Conservation (phyloP, 192 early-diverging fungal genomes). For the Jimgerdemannia lactiflua region DNA sequence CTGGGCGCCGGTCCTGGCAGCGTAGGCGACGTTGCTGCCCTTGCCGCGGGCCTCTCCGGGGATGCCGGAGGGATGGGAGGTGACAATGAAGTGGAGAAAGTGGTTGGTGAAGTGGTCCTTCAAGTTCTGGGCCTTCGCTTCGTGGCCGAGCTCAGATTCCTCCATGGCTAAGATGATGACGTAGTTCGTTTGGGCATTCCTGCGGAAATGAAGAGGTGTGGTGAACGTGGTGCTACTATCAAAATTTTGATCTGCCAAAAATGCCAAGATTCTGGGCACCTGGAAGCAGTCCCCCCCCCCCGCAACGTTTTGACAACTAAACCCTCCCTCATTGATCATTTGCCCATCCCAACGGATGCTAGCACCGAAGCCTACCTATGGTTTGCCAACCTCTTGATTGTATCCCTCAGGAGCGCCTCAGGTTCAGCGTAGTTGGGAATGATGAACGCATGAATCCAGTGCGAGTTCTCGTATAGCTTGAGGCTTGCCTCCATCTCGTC, state of each 20-base stretch:
- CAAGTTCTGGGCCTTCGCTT: conserved; percentile 46
- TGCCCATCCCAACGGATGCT: neutral
- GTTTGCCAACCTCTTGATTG: conserved; percentile 60
- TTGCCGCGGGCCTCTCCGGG: conserved; percentile 65
- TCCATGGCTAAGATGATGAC: conserved; percentile 66
- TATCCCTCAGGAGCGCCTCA: conserved; percentile 65
- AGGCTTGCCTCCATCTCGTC: conserved; percentile 21
- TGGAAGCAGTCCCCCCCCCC: too few species aligned
- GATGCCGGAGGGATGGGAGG: conserved; percentile 44
- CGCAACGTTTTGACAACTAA: too few species aligned
- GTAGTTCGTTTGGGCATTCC: conserved; percentile 25
- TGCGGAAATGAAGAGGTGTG: neutral
- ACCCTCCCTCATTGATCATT: too few species aligned
- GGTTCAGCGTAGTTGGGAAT: conserved; percentile 74
- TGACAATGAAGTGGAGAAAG: conserved; percentile 62
- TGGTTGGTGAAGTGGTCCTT: conserved; percentile 37
- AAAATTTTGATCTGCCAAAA: too few species aligned
- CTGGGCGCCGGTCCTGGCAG: conserved; percentile 24
- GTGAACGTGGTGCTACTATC: neutral
- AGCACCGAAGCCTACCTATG: conserved; percentile 43
- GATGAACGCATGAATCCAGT: conserved; percentile 60
- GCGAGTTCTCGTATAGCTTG: conserved; percentile 15
- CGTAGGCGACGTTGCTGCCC: conserved; percentile 61
- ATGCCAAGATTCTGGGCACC: too few species aligned
- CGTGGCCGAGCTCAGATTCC: conserved; percentile 46